These are phyloP conservation scores for Xylaria polymorpha DNA, from an alignment of 2,329 filamentous ascomycete species.

Conservation along the genomic window DNA sequence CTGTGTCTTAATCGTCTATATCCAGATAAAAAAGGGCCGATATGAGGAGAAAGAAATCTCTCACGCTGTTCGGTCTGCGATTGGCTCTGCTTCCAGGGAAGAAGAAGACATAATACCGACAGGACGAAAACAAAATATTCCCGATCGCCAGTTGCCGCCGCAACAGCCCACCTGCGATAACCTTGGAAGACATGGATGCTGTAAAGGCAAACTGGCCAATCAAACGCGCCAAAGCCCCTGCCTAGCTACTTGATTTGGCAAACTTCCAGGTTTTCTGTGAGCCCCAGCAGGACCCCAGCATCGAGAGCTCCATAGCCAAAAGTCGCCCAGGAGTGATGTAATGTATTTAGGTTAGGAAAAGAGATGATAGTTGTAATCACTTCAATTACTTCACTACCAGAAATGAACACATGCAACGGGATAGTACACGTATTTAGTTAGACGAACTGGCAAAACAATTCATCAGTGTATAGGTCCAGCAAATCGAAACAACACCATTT, in stretches of 20 bases:
- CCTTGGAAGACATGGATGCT: not conserved
- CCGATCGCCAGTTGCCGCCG: slow-evolving; percentile 10
- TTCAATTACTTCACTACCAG: not conserved
- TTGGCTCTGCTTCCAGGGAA: not conserved
- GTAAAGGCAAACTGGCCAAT: slow-evolving; percentile 29
- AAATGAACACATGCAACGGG: not conserved
- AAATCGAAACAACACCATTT: not conserved
- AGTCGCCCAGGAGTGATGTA: not conserved
- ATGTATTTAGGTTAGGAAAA: not conserved
- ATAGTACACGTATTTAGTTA: not conserved
- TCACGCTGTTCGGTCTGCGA: not conserved
- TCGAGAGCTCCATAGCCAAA: not conserved
- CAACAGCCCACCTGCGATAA: not conserved
- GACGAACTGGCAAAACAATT: not conserved
- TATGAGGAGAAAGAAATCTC: not conserved
- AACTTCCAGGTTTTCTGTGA: not conserved
- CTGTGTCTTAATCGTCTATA: too few relatives aligned
- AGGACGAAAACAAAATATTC: slow-evolving; percentile 5
- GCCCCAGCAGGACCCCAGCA: not conserved
- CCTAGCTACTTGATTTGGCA: slow-evolving; percentile 38
- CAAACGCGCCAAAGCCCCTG: slow-evolving; percentile 20
- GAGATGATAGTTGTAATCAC: not conserved
- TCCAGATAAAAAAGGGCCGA: not conserved
- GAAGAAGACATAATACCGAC: not conserved
- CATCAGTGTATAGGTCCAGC: not conserved